Percentiles rank a stretch among this genome's conserved stretches.
phyloP scores from a whole-genome alignment of 805 yeast species.

The Komagataella pastoris region DNA sequence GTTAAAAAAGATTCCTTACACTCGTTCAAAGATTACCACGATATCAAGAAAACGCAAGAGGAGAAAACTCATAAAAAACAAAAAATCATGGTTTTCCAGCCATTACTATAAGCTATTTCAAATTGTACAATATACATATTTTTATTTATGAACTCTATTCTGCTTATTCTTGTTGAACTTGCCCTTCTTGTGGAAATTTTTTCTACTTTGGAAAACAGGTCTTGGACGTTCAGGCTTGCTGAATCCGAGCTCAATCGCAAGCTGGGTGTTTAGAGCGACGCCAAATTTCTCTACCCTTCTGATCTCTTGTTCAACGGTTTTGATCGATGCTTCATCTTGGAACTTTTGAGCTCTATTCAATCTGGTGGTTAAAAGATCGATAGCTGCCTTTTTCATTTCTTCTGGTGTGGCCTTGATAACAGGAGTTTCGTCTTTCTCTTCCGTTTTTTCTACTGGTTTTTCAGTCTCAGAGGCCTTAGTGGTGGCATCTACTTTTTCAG shows the following conservation, averaged over 20 bases:
- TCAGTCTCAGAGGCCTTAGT: slow-evolving; percentile 8
- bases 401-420: slow-evolving; percentile 32
- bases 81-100: not conserved
- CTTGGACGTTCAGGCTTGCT: slow-evolving; percentile 7
- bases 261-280: slow-evolving; percentile 47
- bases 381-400: slow-evolving; percentile 54
- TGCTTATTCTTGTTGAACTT: not conserved
- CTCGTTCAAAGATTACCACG: not conserved
- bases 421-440: slow-evolving; percentile 6
- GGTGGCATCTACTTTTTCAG: slow-evolving; percentile 5
- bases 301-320: slow-evolving; percentile 46
- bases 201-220: slow-evolving; percentile 2
- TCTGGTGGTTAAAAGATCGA: slow-evolving; percentile 54
- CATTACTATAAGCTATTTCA: not conserved
- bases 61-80: not conserved
- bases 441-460: slow-evolving; percentile 8
- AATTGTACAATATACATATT: not conserved
- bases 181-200: slow-evolving; percentile 1
- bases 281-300: slow-evolving; percentile 79
- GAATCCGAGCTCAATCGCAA: slow-evolving; percentile 56
- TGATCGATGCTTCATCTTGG: slow-evolving; percentile 42
- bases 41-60: not conserved
- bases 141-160: not conserved
- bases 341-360: slow-evolving; percentile 67
- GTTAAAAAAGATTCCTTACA: not conserved